Conservation (phyloP, 2,329 filamentous ascomycete genomes). For the Scedosporium dehoogii region DNA sequence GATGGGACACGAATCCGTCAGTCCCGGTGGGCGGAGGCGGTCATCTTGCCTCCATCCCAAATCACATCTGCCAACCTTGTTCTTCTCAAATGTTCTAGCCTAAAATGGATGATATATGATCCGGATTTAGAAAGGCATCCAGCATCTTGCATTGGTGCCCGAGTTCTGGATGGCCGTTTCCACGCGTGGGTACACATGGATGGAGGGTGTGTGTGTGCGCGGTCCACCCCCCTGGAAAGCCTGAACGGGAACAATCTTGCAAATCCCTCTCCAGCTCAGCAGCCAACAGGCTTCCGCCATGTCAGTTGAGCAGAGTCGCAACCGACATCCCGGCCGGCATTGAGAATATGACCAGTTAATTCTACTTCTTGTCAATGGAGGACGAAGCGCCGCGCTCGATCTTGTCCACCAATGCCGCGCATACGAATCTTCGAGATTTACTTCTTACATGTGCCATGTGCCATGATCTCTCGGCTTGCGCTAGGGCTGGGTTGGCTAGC, state of each 20-base stretch:
- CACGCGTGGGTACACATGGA: not conserved
- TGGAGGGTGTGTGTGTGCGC: not conserved
- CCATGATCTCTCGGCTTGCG: not conserved
- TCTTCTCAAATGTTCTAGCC: not conserved
- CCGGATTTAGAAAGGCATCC: not conserved
- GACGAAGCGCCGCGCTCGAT: not conserved
- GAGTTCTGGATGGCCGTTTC: not conserved
- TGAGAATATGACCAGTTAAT: not conserved
- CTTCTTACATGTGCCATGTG: not conserved
- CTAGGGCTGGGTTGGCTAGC: not conserved
- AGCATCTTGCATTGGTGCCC: constrained; percentile 5
- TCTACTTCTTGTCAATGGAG: not conserved
- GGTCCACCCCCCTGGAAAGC: not conserved
- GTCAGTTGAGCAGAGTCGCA: not conserved
- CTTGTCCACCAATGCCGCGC: not conserved
- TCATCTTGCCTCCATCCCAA: not conserved
- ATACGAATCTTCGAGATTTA: not conserved
- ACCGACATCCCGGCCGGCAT: not conserved
- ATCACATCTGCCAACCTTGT: not conserved
- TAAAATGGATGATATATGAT: not conserved
- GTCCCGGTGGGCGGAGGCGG: not conserved
- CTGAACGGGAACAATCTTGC: not conserved
- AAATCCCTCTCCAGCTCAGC: not conserved
- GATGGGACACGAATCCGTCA: not conserved
- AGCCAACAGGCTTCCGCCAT: constrained; percentile 5